Evolutionary conservation across 345 rosid species (phyloP).

Genomic region (Triadica sebifera): DNA sequence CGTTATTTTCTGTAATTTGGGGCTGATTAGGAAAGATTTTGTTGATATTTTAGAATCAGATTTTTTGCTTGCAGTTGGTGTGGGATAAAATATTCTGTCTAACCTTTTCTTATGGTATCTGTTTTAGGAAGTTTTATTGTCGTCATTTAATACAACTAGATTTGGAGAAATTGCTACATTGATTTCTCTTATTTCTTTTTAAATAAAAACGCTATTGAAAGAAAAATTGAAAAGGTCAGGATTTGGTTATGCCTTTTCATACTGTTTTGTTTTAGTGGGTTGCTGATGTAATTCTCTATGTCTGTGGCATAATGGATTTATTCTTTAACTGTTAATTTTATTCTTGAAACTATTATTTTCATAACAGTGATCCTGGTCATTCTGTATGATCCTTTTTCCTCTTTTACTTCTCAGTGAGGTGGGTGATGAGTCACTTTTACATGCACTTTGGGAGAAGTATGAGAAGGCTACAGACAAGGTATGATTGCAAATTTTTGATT

Average conservation of each 20-base stretch:
- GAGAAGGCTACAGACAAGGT: constrained; percentile 56
- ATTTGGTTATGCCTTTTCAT: not conserved
- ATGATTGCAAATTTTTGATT: constrained; percentile 13
- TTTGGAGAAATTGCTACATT: not conserved
- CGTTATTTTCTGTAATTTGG: not conserved
- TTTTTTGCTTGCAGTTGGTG: not conserved
- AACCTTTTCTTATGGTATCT: too few relatives aligned
- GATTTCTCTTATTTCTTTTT: not conserved
- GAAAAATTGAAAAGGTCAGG: not conserved
- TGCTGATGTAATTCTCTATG: not conserved
- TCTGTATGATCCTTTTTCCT: not conserved
- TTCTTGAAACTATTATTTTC: not conserved
- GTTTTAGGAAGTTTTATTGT: too few relatives aligned
- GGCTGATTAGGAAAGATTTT: not conserved
- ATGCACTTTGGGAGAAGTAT: constrained; percentile 53
- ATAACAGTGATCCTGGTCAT: not conserved
- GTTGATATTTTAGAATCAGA: not conserved
- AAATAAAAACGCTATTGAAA: not conserved
- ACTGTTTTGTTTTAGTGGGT: not conserved
- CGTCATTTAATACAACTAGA: too few relatives aligned
- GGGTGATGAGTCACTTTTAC: constrained; percentile 52
- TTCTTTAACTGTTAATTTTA: constrained; percentile 1
- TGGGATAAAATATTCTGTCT: not conserved
- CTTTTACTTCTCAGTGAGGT: constrained; percentile 42
- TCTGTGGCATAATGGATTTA: not conserved